A percentile compares a stretch with the other conserved stretches of the same genome.
Evolutionary conservation across 495 filamentous ascomycete genomes (phyloP).

Genomic region (Penicillium waksmanii): DNA sequence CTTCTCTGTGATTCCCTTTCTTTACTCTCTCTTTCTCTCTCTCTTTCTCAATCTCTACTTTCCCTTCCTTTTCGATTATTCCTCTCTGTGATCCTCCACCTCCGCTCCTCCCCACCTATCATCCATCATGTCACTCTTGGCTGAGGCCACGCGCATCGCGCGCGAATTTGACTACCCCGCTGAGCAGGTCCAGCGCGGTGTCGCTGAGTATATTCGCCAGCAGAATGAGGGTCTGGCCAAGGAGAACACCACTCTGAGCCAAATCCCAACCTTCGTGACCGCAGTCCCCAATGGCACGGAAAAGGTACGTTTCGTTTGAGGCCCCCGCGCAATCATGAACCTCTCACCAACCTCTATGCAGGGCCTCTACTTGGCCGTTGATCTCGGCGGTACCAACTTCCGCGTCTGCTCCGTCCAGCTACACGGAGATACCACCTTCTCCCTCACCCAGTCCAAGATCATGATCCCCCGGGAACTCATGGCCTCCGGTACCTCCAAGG

Average conservation of each 20-base stretch:
- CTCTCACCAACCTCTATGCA: slow-evolving; percentile 36
- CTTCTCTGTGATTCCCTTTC: slow-evolving; percentile 8
- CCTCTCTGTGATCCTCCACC: background rate
- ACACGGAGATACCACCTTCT: slow-evolving; percentile 91
- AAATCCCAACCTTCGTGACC: slow-evolving; percentile 97
- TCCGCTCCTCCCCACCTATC: background rate
- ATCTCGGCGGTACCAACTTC: slow-evolving; percentile 97
- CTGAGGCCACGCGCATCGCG: slow-evolving; percentile 77
- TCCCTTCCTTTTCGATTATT: slow-evolving; percentile 6
- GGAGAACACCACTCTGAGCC: slow-evolving; percentile 79
- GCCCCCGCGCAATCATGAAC: background rate
- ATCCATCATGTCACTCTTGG: slow-evolving; percentile 56
- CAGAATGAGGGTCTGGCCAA: slow-evolving; percentile 85
- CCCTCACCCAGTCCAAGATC: slow-evolving; percentile 87
- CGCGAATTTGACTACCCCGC: slow-evolving; percentile 84
- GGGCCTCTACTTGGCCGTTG: slow-evolving; percentile 95
- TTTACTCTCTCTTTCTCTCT: slow-evolving; percentile 10
- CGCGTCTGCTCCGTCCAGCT: slow-evolving; percentile 93
- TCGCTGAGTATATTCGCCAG: slow-evolving; percentile 82
- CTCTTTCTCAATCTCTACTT: slow-evolving; percentile 10
- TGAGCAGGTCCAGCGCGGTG: slow-evolving; percentile 75
- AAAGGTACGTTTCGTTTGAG: slow-evolving; percentile 54
- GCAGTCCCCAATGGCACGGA: slow-evolving; percentile 96
- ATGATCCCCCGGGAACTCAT: slow-evolving; percentile 88
- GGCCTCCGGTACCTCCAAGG: slow-evolving; percentile 81